Evolutionary conservation across 1,139 yeast species (phyloP).

Genomic region (Candida dubliniensis): DNA sequence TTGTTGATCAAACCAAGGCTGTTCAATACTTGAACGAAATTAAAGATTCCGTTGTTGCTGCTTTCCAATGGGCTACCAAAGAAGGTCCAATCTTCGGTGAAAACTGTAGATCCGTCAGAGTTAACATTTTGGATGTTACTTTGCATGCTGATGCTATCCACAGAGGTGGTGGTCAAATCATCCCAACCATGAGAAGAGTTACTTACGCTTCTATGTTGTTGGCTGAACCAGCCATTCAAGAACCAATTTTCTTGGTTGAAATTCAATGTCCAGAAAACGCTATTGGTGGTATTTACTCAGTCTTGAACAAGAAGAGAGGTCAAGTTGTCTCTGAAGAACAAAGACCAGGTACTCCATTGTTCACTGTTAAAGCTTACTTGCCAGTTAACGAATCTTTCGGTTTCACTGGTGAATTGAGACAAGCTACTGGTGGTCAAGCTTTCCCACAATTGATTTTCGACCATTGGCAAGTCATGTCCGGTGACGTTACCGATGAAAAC

Average conservation of each 20-base stretch:
- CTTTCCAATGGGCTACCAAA: constrained; percentile 99
- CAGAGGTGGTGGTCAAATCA: constrained; percentile 99
- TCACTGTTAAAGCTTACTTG: constrained; percentile 98
- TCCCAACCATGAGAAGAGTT: constrained; percentile 99
- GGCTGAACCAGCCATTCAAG: constrained; percentile 99
- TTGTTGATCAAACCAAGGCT: constrained; percentile 99
- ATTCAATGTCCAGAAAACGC: constrained; percentile 99
- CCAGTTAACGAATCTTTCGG: constrained; percentile 99
- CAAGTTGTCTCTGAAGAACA: constrained; percentile 98
- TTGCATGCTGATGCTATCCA: constrained; percentile 99
- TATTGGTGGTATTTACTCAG: constrained; percentile 99
- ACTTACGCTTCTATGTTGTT: constrained; percentile 97
- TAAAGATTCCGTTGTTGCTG: constrained; percentile 99
- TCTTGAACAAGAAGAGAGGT: constrained; percentile 99
- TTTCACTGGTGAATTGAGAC: constrained; percentile 99
- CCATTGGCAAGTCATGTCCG: constrained; percentile 90
- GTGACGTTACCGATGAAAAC: constrained; percentile 90
- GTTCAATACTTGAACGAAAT: constrained; percentile 98
- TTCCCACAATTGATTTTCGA: constrained; percentile 99
- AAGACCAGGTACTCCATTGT: constrained; percentile 99
- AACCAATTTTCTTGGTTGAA: constrained; percentile 99
- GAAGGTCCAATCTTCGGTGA: constrained; percentile 99
- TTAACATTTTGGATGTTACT: constrained; percentile 98
- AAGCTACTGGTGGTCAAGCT: constrained; percentile 99
- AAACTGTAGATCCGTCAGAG: constrained; percentile 91